Evolutionary conservation across 768 basidiomycete genomes (phyloP).

Genomic region (Psilocybe cyanescens): DNA sequence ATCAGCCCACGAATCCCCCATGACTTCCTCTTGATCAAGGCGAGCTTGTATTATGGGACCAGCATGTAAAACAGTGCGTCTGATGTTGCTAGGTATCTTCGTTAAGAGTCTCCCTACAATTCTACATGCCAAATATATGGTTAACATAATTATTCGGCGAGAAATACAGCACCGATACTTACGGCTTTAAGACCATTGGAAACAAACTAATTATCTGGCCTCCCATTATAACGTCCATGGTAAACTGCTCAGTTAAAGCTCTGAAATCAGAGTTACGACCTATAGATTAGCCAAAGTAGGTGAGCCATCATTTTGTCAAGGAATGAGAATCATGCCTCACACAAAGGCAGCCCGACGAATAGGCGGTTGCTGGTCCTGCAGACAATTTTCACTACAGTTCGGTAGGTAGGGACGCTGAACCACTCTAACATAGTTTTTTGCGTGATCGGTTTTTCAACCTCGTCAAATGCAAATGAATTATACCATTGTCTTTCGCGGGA

Average conservation of each 20-base stretch:
- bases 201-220: conserved; percentile 17
- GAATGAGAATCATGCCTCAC: conserved; percentile 26
- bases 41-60: conserved; percentile 19
- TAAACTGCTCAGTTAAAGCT: conserved; percentile 19
- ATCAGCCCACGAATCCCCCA: conserved; percentile 7
- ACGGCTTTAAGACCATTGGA: conserved; percentile 24
- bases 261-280: conserved; percentile 25
- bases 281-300: neutral
- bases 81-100: conserved; percentile 14
- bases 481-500: conserved; percentile 17
- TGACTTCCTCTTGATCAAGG: conserved; percentile 10
- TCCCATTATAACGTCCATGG: conserved; percentile 17
- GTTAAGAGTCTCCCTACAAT: conserved; percentile 18
- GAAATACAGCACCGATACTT: neutral
- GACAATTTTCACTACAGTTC: conserved; percentile 37
- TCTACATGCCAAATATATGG: conserved; percentile 4
- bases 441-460: neutral
- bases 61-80: conserved; percentile 8
- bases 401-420: conserved; percentile 29
- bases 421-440: conserved; percentile 34
- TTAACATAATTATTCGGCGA: too few species aligned
- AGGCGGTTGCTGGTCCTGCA: conserved; percentile 43
- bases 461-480: neutral
- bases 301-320: neutral
- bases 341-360: conserved; percentile 51